These are phyloP conservation scores for Suillus placidus DNA, from an alignment of 768 basidiomycete species.

Conservation along the genomic window DNA sequence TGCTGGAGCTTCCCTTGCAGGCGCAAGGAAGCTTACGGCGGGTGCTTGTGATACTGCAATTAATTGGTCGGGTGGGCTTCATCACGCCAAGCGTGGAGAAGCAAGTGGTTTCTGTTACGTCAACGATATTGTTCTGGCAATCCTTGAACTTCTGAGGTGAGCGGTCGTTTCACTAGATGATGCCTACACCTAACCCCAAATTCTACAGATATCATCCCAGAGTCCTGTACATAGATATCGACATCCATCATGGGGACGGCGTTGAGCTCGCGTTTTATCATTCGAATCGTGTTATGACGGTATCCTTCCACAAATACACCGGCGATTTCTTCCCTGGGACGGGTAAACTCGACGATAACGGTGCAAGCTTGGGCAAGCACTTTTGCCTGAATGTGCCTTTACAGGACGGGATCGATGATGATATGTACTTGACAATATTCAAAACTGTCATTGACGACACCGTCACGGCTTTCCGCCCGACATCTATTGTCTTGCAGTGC, in stretches of 20 bases:
- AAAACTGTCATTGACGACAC: slow-evolving; percentile 96
- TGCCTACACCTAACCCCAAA: neutral
- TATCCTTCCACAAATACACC: slow-evolving; percentile 99
- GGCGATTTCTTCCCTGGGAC: slow-evolving; percentile 99
- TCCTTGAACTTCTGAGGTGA: slow-evolving; percentile 87
- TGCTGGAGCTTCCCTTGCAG: slow-evolving; percentile 88
- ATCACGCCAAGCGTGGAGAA: slow-evolving; percentile 97
- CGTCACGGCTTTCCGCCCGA: slow-evolving; percentile 84
- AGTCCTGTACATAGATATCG: slow-evolving; percentile 98
- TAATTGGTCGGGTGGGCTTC: slow-evolving; percentile 98
- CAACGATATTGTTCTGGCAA: slow-evolving; percentile 94
- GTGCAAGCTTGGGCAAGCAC: slow-evolving; percentile 85
- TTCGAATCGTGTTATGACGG: slow-evolving; percentile 97
- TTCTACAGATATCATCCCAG: slow-evolving; percentile 81
- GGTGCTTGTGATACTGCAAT: slow-evolving; percentile 95
- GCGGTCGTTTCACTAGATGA: slow-evolving; percentile 16
- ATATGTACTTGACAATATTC: slow-evolving; percentile 94
- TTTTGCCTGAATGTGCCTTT: slow-evolving; percentile 95
- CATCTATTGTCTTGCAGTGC: slow-evolving; percentile 92
- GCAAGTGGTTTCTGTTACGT: slow-evolving; percentile 99
- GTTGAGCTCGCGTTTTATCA: slow-evolving; percentile 98
- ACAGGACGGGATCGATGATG: slow-evolving; percentile 95
- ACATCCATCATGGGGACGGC: slow-evolving; percentile 98
- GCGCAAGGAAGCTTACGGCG: slow-evolving; percentile 82
- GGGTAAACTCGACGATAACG: slow-evolving; percentile 93